A percentile compares a stretch with the other conserved stretches of the same genome.
Conservation (phyloP, 352 stramenopile species). For the Phytophthora brassicae region DNA sequence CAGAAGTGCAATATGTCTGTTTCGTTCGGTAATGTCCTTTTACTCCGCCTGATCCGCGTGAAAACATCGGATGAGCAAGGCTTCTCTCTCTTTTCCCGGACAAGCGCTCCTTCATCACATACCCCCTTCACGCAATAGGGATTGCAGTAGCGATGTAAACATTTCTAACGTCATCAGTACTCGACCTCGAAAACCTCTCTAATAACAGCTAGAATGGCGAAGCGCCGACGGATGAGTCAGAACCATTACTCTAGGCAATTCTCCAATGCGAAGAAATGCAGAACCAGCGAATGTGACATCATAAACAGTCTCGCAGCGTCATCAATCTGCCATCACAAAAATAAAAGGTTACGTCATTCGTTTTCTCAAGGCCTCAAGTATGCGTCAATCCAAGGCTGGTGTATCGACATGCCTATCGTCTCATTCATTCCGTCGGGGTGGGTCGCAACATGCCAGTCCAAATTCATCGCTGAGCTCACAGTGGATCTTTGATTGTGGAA, state of each 20-base stretch:
- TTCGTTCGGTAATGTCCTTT: not conserved
- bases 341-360: not conserved
- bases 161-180: not conserved
- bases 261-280: too few relatives aligned
- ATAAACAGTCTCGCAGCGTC: not conserved
- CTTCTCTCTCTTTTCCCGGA: not conserved
- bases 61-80: constrained; percentile 9
- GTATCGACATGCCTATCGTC: not conserved
- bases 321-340: not conserved
- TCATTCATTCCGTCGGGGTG: not conserved
- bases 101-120: not conserved
- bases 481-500: not conserved
- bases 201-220: not conserved
- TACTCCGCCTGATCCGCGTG: not conserved
- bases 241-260: too few relatives aligned
- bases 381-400: not conserved
- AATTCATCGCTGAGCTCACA: not conserved
- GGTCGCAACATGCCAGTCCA: not conserved
- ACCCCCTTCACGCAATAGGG: not conserved
- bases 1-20: not conserved
- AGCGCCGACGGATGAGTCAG: not conserved
- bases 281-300: not conserved
- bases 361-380: too few relatives aligned
- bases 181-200: not conserved
- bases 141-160: not conserved